Evolutionary conservation across 2,329 filamentous ascomycete genomes (phyloP), one percentile per base, ranked within the genome.

Genomic region (Trichoderma arundinaceum): DNA sequence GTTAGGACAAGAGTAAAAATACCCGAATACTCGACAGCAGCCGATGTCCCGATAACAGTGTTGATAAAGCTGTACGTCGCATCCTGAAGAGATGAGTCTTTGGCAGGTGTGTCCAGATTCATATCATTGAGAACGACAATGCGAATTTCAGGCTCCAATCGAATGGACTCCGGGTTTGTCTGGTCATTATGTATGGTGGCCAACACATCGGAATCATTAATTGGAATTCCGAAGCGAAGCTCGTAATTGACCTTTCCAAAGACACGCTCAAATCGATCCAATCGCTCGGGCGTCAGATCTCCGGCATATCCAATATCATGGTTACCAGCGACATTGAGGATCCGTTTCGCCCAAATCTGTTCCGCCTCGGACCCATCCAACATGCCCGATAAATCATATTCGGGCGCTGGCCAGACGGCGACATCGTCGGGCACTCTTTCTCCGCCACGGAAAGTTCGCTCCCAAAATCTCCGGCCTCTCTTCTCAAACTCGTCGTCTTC

Each of bases 251-350:
- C 88, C 69, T 88, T 91, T 65, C 95, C 95, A 79, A 96, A 99
- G 1, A 86, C 85, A 22, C 84, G 83, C 78, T 97, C 93, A 74
- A 98, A 99, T 1, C 95, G 86, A 33, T 86, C 82, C 63, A 97
- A 82, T 3, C 93, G 87, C 68, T 87, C 83, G n/a, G 84, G 79
- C 46, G 90, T 92, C 68, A 98, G 84, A 76, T 99, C 95, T 3
- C 95, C 95, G 0, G 94, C 92, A 75, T 99, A 99, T 39, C 95
- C 95, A 73, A 99, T 89, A 76, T 99, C 95, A 75, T 99, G 95
- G 74, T 99, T 99, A 1, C 95, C 95, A 0, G 89, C 93, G 32
- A 98, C 87, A 71, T 97, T 96, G 75, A 99, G 92, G 69, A 97
- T 83, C 64, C 90, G 86, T 46, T 82, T 84, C n/a, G 83, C 78